Conservation (phyloP, 148 eudicot genomes). For the Persicaria tinctoria region DNA sequence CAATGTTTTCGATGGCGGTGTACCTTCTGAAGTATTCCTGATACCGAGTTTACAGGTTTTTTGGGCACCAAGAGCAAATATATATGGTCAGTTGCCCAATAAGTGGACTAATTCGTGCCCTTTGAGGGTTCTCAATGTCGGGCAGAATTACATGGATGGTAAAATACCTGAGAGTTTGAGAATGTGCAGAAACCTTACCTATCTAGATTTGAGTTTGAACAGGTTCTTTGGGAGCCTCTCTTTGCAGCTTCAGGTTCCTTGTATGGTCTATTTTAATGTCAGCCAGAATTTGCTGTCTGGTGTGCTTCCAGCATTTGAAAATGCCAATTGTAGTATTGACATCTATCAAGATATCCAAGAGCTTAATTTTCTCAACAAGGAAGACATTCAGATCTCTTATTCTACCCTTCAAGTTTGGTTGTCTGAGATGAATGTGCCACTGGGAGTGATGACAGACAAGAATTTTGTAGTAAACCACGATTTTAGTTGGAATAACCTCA, state of each 20-base stretch:
- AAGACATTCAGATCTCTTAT: constrained; percentile 26
- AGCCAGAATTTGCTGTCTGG: constrained; percentile 42
- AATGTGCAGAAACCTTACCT: constrained; percentile 41
- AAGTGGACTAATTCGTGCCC: constrained; percentile 26
- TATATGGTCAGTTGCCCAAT: constrained; percentile 34
- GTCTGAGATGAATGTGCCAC: constrained; percentile 15
- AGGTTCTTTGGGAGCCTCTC: constrained; percentile 35
- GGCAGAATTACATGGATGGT: constrained; percentile 40
- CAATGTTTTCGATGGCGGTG: constrained; percentile 43
- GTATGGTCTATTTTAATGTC: constrained; percentile 38
- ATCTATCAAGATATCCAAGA: constrained; percentile 17
- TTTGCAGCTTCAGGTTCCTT: constrained; percentile 35
- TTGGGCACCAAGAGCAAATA: constrained; percentile 59
- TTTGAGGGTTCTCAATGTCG: constrained; percentile 35
- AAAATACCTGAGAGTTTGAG: constrained; percentile 25
- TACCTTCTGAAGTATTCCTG: constrained; percentile 26
- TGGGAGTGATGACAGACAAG: constrained; percentile 8
- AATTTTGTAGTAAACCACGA: constrained; percentile 31
- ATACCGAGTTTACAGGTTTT: constrained; percentile 41
- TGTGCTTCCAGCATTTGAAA: constrained; percentile 18
- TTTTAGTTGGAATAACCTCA: constrained; percentile 40
- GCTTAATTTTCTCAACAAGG: constrained; percentile 21
- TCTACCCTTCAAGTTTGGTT: constrained; percentile 22
- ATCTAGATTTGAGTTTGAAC: constrained; percentile 48
- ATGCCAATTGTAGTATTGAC: constrained; percentile 18